Percentiles rank a stretch among this genome's conserved stretches.
Evolutionary conservation across 2,329 filamentous ascomycete species (phyloP).

Genomic region (Xylaria sp.): DNA sequence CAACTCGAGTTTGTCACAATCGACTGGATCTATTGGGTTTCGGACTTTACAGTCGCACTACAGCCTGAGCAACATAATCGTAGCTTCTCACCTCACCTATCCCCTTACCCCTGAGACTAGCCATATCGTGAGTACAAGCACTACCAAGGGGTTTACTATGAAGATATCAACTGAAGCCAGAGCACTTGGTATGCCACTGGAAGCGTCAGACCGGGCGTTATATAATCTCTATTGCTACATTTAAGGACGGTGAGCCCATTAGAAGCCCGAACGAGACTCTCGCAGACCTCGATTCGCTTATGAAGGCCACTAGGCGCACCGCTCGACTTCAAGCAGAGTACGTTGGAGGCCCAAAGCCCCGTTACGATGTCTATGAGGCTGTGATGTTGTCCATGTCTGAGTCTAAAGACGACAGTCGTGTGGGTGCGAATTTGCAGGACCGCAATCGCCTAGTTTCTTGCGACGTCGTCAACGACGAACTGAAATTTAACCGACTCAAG

Average conservation of each 20-base stretch:
- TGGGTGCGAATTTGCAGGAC: not conserved
- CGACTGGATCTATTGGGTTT: not conserved
- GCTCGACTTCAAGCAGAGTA: not conserved
- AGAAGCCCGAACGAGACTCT: not conserved
- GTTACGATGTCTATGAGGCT: not conserved
- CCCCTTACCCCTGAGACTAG: not conserved
- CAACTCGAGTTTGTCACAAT: no score
- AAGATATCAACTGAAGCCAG: not conserved
- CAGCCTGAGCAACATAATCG: not conserved
- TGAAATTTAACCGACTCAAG: not conserved
- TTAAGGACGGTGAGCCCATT: not conserved
- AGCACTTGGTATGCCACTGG: not conserved
- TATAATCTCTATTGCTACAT: not conserved
- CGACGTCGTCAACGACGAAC: not conserved
- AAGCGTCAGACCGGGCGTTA: not conserved
- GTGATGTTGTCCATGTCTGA: not conserved
- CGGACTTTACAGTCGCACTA: not conserved
- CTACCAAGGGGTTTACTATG: not conserved
- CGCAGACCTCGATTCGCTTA: not conserved
- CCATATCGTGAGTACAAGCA: not conserved
- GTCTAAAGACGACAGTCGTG: not conserved
- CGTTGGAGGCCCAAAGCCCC: not conserved
- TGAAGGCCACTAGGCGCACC: not conserved
- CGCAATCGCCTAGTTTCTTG: not conserved
- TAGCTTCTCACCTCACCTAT: no score